Evolutionary conservation across 331 rosid species (phyloP), one percentile per base, ranked within the genome.

Genomic region (Malus hybrid): DNA sequence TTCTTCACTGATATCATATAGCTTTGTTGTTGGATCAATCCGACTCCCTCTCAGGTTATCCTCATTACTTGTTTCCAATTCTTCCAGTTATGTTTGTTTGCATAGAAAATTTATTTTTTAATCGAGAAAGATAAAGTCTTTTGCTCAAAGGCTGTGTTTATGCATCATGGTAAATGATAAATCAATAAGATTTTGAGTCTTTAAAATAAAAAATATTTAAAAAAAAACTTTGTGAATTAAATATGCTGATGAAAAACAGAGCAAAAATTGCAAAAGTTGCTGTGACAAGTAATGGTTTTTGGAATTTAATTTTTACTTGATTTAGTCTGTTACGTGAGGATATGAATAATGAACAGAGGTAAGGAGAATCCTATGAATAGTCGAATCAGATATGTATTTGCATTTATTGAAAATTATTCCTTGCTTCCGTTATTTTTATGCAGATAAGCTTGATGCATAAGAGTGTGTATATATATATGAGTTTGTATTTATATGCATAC

Each of bases 31-130:
- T 70, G 68, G 76, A 81, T 72, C 80, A 62, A 67, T 78, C 80
- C 61, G 71, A 73, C 71, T 64, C 54, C 74, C 19, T 76, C 78
- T 76, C 59, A 80, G 90, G 94, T 84, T 62, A 78, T 32, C 69
- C 78, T 75, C 22, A 62, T 24, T 81, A 34, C 69, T 50, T 72
- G 65, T 77, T 57, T 78, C 66, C 72, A 14, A 50, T 56, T 78
- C 36, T 9, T 42, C 34, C 44, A n/a, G 69, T 57, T 76, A 24
- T 67, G 29, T 75, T 66, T 55, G 15, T 66, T 64, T 74, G 54
- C 75, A 9, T 31, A 70, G 64, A 32, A 70, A 52, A 1, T 32
- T 15, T 54, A 2, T 52, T 2, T 55, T 52, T 52, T 27, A 24
- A 48, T 27, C n/a, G 44, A 64, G n/a, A 31, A 54, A 11, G 64